These are phyloP conservation scores for Akanthomyces lecanii DNA, from an alignment of 2,329 filamentous ascomycete genomes.

Conservation along the genomic window DNA sequence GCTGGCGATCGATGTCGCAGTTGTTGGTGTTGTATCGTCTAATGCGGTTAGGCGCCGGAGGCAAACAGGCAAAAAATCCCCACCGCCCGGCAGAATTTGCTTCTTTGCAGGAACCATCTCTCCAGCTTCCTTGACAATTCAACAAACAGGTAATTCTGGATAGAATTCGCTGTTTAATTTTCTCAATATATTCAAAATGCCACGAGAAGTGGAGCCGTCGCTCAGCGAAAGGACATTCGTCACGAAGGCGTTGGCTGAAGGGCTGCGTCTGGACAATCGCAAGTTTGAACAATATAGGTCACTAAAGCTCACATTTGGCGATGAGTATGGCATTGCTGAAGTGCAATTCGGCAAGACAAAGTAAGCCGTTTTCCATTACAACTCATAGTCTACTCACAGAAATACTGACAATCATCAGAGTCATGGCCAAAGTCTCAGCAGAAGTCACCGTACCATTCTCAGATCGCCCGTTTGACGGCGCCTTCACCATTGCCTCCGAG, in stretches of 20 bases:
- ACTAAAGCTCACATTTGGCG: constrained; percentile 75
- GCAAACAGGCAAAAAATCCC: constrained; percentile 16
- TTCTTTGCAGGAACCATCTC: constrained; percentile 10
- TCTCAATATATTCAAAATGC: constrained; percentile 55
- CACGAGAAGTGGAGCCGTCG: constrained; percentile 86
- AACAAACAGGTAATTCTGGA: not conserved
- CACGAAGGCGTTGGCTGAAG: constrained; percentile 73
- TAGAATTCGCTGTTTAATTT: not conserved
- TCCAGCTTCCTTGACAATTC: not conserved
- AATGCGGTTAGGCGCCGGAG: constrained; percentile 3
- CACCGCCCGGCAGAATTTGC: constrained; percentile 51
- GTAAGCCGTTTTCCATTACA: constrained; percentile 41
- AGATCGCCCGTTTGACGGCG: constrained; percentile 90
- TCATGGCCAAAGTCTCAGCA: constrained; percentile 79
- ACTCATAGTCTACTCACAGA: constrained; percentile 13
- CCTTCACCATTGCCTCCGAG: constrained; percentile 89
- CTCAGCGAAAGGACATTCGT: constrained; percentile 86
- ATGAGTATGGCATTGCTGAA: constrained; percentile 87
- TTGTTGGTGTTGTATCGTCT: not conserved
- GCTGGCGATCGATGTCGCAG: not conserved
- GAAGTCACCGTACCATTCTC: constrained; percentile 81
- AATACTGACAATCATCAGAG: constrained; percentile 43
- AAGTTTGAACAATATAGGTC: constrained; percentile 74
- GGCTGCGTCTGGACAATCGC: constrained; percentile 80
- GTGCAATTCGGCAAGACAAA: constrained; percentile 86